A percentile compares a stretch with the other conserved stretches of the same genome.
Evolutionary conservation across 441 rosid genomes (phyloP).

Genomic region (Gossypium davidsonii): DNA sequence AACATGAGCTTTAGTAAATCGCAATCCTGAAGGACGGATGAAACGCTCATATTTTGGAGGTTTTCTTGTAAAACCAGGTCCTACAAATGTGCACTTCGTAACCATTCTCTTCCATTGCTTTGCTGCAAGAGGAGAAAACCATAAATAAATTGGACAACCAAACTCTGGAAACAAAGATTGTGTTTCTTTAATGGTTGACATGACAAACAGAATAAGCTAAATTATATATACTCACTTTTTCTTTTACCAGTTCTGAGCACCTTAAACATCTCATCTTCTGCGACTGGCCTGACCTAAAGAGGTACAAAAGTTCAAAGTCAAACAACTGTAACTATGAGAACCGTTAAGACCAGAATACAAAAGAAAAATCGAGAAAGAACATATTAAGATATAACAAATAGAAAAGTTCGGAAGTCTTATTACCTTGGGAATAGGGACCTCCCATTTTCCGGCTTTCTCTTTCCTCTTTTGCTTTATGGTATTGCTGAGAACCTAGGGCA

Average conservation of each 20-base stretch:
- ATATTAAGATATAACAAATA: not conserved
- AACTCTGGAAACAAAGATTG: not conserved
- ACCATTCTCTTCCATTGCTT: constrained; percentile 13
- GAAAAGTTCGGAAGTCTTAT: constrained; percentile 6
- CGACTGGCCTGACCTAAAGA: constrained; percentile 82
- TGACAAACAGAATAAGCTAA: not conserved
- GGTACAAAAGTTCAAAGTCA: constrained; percentile 3
- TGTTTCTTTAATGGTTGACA: not conserved
- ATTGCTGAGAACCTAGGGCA: constrained; percentile 69
- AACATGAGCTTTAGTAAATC: constrained; percentile 83
- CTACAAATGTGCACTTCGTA: constrained; percentile 13
- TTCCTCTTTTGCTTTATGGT: constrained; percentile 92
- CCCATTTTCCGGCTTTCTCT: constrained; percentile 98
- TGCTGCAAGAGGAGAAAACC: constrained; percentile 5
- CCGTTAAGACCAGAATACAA: not conserved
- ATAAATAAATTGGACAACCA: not conserved
- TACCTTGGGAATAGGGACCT: constrained; percentile 91
- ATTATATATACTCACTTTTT: constrained; percentile 43
- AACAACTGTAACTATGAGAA: not conserved
- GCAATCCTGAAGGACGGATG: constrained; percentile 86
- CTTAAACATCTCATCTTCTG: constrained; percentile 95
- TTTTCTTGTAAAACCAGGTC: constrained; percentile 72
- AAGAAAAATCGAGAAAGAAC: not conserved
- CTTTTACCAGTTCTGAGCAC: constrained; percentile 79
- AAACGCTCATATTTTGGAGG: constrained; percentile 97